Evolutionary conservation across 2,329 filamentous ascomycete genomes (phyloP), one percentile per base, ranked within the genome.

Genomic region (Paecilomyces niveus): DNA sequence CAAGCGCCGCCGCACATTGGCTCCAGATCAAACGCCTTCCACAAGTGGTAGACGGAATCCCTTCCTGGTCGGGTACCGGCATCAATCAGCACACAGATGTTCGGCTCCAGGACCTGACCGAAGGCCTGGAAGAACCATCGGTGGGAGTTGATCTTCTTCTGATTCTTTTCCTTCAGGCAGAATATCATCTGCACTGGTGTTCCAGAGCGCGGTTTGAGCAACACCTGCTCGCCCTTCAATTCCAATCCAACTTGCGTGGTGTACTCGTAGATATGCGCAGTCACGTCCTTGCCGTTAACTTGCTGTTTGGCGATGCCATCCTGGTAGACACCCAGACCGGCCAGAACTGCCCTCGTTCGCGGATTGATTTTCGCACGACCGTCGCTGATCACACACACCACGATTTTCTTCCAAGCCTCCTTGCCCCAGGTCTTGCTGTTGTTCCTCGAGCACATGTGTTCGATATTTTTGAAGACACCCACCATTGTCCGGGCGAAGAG

Each of bases 101-200:
- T 97, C 45, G 94, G 94, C 62, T 97, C 89, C 52, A 99, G 78
- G 2, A 97, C 89, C 22, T 87, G 85, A 32, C 94, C 94, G 72
- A 99, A 99, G 0, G 93, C 94, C 66, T 95, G 89, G 82, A 99
- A 99, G 79, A 99, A 97, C 94, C 94, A 99, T 72, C 94, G 83
- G 74, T 99, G 94, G 0, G 94, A 97, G 73, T 99, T 99, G 84
- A 99, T 99, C 82, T 99, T 99, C 81, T 99, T 99, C 79, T 97
- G 92, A 72, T 99, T 99, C 84, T 97, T 97, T 72, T 99, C 94
- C 80, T 99, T 99, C 61, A 99, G 76, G 74, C 94, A 99, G 80
- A 99, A 99, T 3, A 99, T 85, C 80, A 99, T 89, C 78, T 99
- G 94, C 1, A 99, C 90, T 0, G 94, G 93, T 62, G 94, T 92